Conservation (phyloP, 2,329 filamentous ascomycete genomes). For the Neofusicoccum kwambonambiense region DNA sequence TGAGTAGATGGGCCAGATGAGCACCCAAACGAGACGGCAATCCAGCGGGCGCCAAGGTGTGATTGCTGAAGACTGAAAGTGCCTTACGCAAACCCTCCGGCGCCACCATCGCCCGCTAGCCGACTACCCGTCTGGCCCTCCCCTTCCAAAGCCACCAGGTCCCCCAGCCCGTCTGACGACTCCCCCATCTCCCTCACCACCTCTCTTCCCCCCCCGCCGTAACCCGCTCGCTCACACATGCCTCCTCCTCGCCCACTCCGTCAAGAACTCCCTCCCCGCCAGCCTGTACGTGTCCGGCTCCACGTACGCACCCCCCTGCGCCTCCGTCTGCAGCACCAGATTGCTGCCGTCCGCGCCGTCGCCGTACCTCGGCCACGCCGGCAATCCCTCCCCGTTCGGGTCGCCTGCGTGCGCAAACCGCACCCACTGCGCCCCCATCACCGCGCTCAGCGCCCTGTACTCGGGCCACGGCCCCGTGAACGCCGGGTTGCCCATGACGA, state of each 20-base stretch:
- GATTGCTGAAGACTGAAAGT: too few relatives aligned
- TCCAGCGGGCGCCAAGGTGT: too few relatives aligned
- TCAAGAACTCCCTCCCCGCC: slow-evolving; percentile 27
- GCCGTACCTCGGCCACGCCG: slow-evolving; percentile 5
- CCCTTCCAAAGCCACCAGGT: neutral
- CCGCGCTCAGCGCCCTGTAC: neutral
- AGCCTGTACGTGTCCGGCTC: slow-evolving; percentile 25
- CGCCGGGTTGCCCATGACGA: slow-evolving; percentile 7
- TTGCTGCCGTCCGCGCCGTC: neutral
- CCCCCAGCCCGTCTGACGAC: neutral
- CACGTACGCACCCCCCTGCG: slow-evolving; percentile 29
- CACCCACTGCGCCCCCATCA: neutral
- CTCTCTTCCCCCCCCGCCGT: too few relatives aligned
- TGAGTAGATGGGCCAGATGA: too few relatives aligned
- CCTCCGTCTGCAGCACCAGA: slow-evolving; percentile 14
- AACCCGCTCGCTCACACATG: slow-evolving; percentile 28
- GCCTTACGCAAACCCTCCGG: too few relatives aligned
- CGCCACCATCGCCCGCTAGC: too few relatives aligned
- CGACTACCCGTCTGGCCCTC: neutral
- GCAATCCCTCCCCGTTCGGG: neutral
- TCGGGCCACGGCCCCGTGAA: slow-evolving; percentile 2
- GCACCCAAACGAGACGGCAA: too few relatives aligned
- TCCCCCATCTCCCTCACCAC: too few relatives aligned
- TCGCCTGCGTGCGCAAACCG: slow-evolving; percentile 5
- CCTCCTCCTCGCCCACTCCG: slow-evolving; percentile 36